Conservation (phyloP, 2,329 filamentous ascomycete species). For the Sarocladium oryzae region DNA sequence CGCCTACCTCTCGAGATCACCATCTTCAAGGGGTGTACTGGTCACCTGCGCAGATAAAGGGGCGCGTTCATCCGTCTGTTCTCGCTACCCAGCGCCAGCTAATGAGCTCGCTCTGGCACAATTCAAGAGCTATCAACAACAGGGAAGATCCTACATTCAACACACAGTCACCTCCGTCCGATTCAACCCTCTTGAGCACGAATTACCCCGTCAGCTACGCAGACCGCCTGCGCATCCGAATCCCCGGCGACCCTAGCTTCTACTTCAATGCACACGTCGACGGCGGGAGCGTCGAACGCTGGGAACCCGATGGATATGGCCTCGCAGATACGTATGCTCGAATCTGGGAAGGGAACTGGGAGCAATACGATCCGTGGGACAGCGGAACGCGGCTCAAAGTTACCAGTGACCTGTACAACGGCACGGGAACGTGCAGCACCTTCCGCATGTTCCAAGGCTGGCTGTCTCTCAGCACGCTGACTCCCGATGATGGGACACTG, state of each 20-base stretch:
- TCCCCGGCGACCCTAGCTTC: constrained; percentile 64
- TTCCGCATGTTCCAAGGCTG: constrained; percentile 77
- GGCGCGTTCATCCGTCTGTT: constrained; percentile 31
- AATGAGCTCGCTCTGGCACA: constrained; percentile 22
- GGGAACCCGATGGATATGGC: constrained; percentile 65
- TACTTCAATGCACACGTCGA: constrained; percentile 69
- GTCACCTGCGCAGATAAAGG: constrained; percentile 33
- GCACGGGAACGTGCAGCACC: constrained; percentile 65
- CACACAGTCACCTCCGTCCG: background rate
- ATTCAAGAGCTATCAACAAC: background rate
- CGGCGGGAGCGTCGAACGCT: constrained; percentile 67
- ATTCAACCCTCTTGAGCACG: constrained; percentile 32
- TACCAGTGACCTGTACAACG: constrained; percentile 64
- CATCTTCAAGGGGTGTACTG: constrained; percentile 33
- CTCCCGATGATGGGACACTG: constrained; percentile 61
- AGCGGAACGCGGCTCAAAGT: constrained; percentile 56
- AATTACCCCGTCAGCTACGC: constrained; percentile 45
- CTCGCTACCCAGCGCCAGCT: constrained; percentile 40
- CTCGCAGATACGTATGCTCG: constrained; percentile 62
- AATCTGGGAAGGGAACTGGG: constrained; percentile 71
- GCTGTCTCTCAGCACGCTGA: constrained; percentile 59
- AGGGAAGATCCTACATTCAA: background rate
- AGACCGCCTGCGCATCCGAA: constrained; percentile 64
- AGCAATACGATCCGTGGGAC: constrained; percentile 71
- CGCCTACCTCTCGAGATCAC: constrained; percentile 24